Evolutionary conservation across 148 eudicot species (phyloP).

Genomic region (Chenopodium formosanum): DNA sequence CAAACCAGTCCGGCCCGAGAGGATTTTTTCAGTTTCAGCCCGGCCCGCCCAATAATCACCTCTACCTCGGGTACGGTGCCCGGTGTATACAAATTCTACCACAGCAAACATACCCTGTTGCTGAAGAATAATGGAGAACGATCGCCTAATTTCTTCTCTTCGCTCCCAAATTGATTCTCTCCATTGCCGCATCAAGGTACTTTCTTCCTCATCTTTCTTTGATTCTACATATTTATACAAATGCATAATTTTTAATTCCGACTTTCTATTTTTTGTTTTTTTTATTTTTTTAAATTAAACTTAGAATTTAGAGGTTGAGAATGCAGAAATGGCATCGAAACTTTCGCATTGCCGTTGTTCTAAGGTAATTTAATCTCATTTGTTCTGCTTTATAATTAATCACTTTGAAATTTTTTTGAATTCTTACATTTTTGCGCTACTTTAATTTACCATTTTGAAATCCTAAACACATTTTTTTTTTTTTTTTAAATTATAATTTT

Average conservation of each 20-base stretch:
- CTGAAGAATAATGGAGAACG: conserved; percentile 9
- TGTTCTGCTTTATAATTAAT: neutral
- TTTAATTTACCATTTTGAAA: neutral
- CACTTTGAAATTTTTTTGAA: neutral
- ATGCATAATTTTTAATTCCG: too few species aligned
- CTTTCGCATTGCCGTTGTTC: conserved; percentile 53
- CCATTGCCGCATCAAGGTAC: conserved; percentile 38
- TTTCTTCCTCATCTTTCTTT: neutral
- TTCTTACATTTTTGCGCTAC: neutral
- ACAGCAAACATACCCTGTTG: too few species aligned
- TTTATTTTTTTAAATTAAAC: neutral
- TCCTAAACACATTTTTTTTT: neutral
- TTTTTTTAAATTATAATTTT: neutral
- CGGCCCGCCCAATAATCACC: too few species aligned
- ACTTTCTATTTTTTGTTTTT: neutral
- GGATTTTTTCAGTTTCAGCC: too few species aligned
- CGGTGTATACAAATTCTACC: too few species aligned
- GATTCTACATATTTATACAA: neutral
- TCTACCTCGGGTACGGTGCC: too few species aligned
- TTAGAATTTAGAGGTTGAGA: conserved; percentile 62
- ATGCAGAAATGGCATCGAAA: conserved; percentile 48
- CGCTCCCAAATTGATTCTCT: conserved; percentile 14
- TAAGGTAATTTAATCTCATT: conserved; percentile 39
- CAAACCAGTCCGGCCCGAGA: too few species aligned
- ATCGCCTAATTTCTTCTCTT: neutral